phyloP scores from a whole-genome alignment of 805 yeast species.

The Suhomyces sp. region DNA sequence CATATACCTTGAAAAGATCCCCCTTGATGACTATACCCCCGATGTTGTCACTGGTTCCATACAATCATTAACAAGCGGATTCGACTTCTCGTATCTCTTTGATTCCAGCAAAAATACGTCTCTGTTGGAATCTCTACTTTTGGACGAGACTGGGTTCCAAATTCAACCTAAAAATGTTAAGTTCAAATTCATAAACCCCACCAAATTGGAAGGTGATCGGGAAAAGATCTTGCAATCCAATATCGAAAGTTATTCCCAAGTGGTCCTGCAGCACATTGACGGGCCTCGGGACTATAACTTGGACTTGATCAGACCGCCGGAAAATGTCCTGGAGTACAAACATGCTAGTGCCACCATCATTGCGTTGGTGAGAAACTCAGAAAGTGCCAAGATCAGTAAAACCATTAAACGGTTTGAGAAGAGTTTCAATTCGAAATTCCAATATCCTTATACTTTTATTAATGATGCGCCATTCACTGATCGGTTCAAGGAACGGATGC shows the following conservation, averaged over 20 bases:
- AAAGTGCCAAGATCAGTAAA: conserved; percentile 44
- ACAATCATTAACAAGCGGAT: conserved; percentile 10
- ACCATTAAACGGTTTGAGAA: conserved; percentile 64
- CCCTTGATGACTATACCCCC: neutral
- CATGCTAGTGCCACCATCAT: conserved; percentile 76
- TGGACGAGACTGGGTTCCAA: conserved; percentile 5
- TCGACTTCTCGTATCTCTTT: conserved; percentile 11
- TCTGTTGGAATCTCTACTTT: neutral
- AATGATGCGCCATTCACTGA: conserved; percentile 69
- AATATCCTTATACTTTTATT: conserved; percentile 78
- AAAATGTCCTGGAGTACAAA: conserved; percentile 24
- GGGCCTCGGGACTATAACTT: conserved; percentile 50
- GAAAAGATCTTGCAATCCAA: conserved; percentile 39
- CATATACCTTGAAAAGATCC: conserved; percentile 11
- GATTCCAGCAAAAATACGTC: neutral
- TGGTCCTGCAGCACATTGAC: conserved; percentile 34
- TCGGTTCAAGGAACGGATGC: conserved; percentile 49
- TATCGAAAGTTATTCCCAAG: conserved; percentile 34
- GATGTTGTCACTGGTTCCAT: conserved; percentile 4
- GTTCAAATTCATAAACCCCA: conserved; percentile 32
- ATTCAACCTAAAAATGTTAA: conserved; percentile 30
- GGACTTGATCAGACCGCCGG: conserved; percentile 27
- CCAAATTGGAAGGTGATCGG: conserved; percentile 25
- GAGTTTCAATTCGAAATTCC: conserved; percentile 65
- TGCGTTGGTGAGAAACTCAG: conserved; percentile 70